A percentile compares a stretch with the other conserved stretches of the same genome.
Conservation (phyloP, 148 eudicot genomes). For the Hydrangea macrophylla region DNA sequence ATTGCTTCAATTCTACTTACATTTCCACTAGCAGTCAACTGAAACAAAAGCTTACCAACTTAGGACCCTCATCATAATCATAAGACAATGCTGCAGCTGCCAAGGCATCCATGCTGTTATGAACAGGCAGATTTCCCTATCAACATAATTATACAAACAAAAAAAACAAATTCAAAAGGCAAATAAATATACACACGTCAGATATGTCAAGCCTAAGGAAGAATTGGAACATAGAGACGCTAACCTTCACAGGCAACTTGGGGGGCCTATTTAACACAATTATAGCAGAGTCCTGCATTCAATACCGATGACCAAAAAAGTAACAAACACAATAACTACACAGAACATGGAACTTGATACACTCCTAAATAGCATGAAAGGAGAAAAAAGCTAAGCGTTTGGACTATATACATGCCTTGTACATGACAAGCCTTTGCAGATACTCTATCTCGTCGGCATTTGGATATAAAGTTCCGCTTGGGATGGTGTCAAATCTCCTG, state of each 20-base stretch:
- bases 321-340: too few species aligned
- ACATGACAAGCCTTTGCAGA: constrained; percentile 84
- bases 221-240: constrained; percentile 11
- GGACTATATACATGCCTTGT: constrained; percentile 51
- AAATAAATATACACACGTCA: background rate
- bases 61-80: constrained; percentile 85
- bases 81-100: constrained; percentile 92
- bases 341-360: constrained; percentile 3
- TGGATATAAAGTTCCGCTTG: constrained; percentile 81
- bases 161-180: background rate
- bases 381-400: background rate
- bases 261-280: constrained; percentile 91
- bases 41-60: constrained; percentile 50
- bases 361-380: background rate
- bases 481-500: constrained; percentile 81
- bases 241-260: constrained; percentile 80
- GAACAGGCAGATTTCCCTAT: constrained; percentile 81
- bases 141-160: constrained; percentile 3
- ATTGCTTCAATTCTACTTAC: background rate
- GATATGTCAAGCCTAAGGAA: background rate
- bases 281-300: constrained; percentile 75
- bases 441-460: constrained; percentile 94
- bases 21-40: background rate
- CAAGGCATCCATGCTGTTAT: constrained; percentile 97
- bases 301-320: constrained; percentile 8